Conservation (phyloP, 1,284 basidiomycete species). For the Cutaneotrichosporon sp. region DNA sequence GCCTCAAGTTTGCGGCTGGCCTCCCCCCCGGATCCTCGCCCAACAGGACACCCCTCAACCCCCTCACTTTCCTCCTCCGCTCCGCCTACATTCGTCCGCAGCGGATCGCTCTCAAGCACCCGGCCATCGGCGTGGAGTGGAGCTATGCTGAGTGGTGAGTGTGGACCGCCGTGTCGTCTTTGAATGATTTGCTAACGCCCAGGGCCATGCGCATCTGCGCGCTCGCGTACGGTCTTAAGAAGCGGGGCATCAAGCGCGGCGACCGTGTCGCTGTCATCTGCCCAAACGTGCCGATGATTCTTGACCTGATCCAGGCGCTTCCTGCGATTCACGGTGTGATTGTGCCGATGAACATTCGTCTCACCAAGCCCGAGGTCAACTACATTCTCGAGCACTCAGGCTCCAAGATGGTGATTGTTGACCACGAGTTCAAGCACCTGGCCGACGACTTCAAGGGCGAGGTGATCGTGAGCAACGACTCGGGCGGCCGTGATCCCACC, state of each 20-base stretch:
- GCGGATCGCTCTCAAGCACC: conserved; percentile 17
- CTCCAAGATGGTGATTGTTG: conserved; percentile 9
- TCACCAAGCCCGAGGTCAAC: conserved; percentile 16
- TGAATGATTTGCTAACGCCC: background rate
- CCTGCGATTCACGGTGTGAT: conserved; percentile 17
- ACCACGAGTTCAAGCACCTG: conserved; percentile 20
- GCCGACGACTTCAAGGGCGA: conserved; percentile 15
- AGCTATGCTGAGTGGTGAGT: conserved; percentile 21
- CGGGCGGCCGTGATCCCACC: conserved; percentile 12
- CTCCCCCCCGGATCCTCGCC: conserved; percentile 8
- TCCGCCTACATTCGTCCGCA: conserved; percentile 17
- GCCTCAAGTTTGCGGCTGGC: conserved; percentile 11
- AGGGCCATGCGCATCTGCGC: conserved; percentile 21
- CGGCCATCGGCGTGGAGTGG: conserved; percentile 17
- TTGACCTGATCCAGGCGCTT: conserved; percentile 17
- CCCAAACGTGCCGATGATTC: conserved; percentile 19
- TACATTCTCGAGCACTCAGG: conserved; percentile 21
- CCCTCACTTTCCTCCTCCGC: conserved; percentile 17
- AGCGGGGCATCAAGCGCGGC: conserved; percentile 66
- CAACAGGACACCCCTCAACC: conserved; percentile 17
- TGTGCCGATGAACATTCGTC: conserved; percentile 19
- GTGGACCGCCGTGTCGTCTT: too few relatives aligned
- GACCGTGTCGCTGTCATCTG: conserved; percentile 64
- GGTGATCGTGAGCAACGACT: conserved; percentile 16
- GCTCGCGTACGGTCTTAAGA: conserved; percentile 65